These are phyloP conservation scores for Centaurea solstitialis DNA, from an alignment of 129 eudicot genomes.

Conservation along the genomic window DNA sequence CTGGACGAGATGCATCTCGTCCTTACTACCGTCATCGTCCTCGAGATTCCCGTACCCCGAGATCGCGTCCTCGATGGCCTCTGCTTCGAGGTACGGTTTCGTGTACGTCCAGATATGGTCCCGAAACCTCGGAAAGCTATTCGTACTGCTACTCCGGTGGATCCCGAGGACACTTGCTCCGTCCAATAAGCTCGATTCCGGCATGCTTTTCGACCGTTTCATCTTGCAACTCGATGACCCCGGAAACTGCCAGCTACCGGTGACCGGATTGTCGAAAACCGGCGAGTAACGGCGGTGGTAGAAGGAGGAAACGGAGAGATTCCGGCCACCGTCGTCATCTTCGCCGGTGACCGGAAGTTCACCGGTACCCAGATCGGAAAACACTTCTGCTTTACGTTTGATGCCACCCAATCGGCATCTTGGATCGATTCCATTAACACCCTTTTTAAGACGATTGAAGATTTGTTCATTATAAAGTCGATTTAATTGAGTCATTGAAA, in stretches of 20 bases:
- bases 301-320: conserved; percentile 23
- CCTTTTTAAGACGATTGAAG: conserved; percentile 3
- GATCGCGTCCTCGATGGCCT: conserved; percentile 68
- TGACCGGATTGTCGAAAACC: conserved; percentile 21
- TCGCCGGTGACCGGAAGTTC: neutral
- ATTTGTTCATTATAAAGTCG: conserved; percentile 29
- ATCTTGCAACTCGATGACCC: conserved; percentile 34
- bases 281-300: conserved; percentile 23
- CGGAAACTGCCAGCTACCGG: conserved; percentile 11
- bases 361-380: conserved; percentile 16
- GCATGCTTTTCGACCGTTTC: conserved; percentile 45
- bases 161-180: conserved; percentile 7
- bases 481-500: conserved; percentile 42
- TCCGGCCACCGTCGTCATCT: conserved; percentile 9
- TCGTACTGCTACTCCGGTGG: conserved; percentile 43
- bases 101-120: conserved; percentile 69
- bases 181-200: conserved; percentile 21
- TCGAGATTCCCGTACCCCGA: conserved; percentile 17
- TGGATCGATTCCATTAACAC: conserved; percentile 32
- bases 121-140: conserved; percentile 58
- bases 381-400: conserved; percentile 26
- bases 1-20: conserved; percentile 66
- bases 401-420: conserved; percentile 17
- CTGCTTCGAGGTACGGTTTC: conserved; percentile 61
- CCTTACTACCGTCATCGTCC: conserved; percentile 41